Evolutionary conservation across 257 asterid genomes (phyloP), one percentile per base, ranked within the genome.

Genomic region (Capsicum pubescens): DNA sequence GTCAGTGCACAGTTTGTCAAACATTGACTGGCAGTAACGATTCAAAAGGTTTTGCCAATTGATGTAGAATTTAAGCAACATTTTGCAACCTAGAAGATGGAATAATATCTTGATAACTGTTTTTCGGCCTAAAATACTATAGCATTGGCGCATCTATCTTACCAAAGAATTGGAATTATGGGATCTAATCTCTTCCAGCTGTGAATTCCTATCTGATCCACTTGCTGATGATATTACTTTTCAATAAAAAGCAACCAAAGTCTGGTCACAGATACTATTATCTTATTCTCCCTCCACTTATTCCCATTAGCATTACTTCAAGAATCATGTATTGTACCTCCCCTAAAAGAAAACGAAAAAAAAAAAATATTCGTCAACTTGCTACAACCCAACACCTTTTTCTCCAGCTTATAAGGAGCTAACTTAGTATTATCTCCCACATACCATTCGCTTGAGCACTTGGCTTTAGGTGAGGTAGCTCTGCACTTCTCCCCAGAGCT

Each of bases 181-280:
- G 94, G 91, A 93, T 92, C 95, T 77, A 92, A 77, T 93, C 94
- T 92, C 87, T 89, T 80, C 91, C 80, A 92, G 91, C 91, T 87
- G 89, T 86, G 85, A 86, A 86, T 83, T 81, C 84, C 86, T 74
- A 76, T 60, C 46, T 76, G 74, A 86, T 90, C 94, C 90, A 92
- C 93, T 90, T 85, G 91, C 84, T 83, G 84, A 19, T 86, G 77
- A 81, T 63, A 88, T 85, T 84, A 86, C 68, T 48, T 91, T 80
- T 87, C 85, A 89, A 90, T 86, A 80, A 66, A 86, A 83, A 81
- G 79, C 85, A 72, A 74, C 26, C 85, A 85, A 87, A 84, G 82
- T 56, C 82, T 81, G 48, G 56, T 82, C 77, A 79, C 9, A 26
- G 55, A 85, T 84, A 79, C 84, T 48, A 50, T 82, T 80, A 84